phyloP scores from a whole-genome alignment of 441 rosid genomes.

The Brassica hybrid region DNA sequence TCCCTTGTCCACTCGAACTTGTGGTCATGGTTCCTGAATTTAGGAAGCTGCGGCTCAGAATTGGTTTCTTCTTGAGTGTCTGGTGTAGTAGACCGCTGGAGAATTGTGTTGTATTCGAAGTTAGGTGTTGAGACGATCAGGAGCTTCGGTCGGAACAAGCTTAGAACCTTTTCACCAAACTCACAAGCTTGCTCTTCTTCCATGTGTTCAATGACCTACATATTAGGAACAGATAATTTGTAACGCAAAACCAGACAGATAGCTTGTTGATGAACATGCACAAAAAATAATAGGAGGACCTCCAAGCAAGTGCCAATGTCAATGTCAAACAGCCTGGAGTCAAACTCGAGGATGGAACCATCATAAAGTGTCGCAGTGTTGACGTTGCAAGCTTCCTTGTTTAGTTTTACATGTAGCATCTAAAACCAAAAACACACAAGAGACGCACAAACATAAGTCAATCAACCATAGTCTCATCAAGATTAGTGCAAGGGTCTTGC shows the following conservation, averaged over 20 bases:
- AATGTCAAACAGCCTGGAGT: constrained; percentile 67
- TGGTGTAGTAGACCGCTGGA: constrained; percentile 55
- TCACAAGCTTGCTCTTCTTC: constrained; percentile 86
- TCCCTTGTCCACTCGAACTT: constrained; percentile 98
- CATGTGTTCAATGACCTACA: constrained; percentile 97
- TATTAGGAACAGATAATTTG: constrained; percentile 14
- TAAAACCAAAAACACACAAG: constrained; percentile 44
- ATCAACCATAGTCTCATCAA: not conserved
- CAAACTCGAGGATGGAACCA: constrained; percentile 81
- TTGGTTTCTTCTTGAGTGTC: constrained; percentile 70
- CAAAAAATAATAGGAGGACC: constrained; percentile 46
- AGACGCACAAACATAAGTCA: constrained; percentile 16
- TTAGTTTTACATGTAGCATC: constrained; percentile 86
- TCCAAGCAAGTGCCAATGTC: constrained; percentile 96
- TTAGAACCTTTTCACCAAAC: constrained; percentile 74
- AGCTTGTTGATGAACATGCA: not conserved
- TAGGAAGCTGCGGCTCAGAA: constrained; percentile 53
- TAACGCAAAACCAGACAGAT: constrained; percentile 5
- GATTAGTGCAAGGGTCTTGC: not conserved
- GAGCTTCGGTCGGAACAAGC: constrained; percentile 68
- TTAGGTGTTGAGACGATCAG: constrained; percentile 92
- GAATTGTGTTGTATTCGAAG: constrained; percentile 87
- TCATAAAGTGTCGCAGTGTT: constrained; percentile 80
- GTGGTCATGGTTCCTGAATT: constrained; percentile 95
- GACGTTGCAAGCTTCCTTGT: constrained; percentile 54